phyloP scores from a whole-genome alignment of 106 monocot genomes.

The Alisma plantagoaquatica region DNA sequence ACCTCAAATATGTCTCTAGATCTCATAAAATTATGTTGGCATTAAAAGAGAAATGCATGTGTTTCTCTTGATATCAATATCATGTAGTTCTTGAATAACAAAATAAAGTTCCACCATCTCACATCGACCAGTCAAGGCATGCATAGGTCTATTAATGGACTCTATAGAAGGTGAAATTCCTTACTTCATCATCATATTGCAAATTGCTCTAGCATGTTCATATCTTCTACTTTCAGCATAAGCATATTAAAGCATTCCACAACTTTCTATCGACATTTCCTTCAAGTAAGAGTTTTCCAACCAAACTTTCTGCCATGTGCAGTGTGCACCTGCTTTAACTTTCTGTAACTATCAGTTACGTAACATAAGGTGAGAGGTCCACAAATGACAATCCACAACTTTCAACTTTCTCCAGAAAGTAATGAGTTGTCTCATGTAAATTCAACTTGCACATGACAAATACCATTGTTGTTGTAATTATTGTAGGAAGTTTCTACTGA shows the following conservation, averaged over 20 bases:
- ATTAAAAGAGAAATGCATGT: constrained; percentile 83
- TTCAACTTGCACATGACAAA: constrained; percentile 53
- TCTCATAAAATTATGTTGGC: constrained; percentile 80
- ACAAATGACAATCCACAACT: constrained; percentile 30
- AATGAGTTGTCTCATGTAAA: constrained; percentile 86
- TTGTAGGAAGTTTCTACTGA: constrained; percentile 42
- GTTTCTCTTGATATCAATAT: constrained; percentile 89
- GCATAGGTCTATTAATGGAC: constrained; percentile 77
- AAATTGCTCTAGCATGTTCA: constrained; percentile 85
- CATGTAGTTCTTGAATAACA: constrained; percentile 90
- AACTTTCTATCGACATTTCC: constrained; percentile 56
- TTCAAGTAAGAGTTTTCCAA: constrained; percentile 54
- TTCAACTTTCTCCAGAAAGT: constrained; percentile 43
- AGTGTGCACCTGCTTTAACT: constrained; percentile 66
- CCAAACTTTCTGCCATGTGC: constrained; percentile 75
- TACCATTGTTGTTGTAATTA: constrained; percentile 52
- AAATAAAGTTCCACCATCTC: constrained; percentile 80
- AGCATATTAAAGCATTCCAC: constrained; percentile 96
- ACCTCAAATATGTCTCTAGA: constrained; percentile 90
- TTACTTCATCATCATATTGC: constrained; percentile 80
- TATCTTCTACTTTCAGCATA: constrained; percentile 85
- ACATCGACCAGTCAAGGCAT: constrained; percentile 69
- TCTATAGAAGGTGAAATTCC: constrained; percentile 75
- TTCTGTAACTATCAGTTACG: constrained; percentile 69
- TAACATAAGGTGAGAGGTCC: constrained; percentile 40